Base-by-base conservation (phyloP, 2,329 filamentous ascomycete species). In the Pleoardoris graminearum region DNA sequence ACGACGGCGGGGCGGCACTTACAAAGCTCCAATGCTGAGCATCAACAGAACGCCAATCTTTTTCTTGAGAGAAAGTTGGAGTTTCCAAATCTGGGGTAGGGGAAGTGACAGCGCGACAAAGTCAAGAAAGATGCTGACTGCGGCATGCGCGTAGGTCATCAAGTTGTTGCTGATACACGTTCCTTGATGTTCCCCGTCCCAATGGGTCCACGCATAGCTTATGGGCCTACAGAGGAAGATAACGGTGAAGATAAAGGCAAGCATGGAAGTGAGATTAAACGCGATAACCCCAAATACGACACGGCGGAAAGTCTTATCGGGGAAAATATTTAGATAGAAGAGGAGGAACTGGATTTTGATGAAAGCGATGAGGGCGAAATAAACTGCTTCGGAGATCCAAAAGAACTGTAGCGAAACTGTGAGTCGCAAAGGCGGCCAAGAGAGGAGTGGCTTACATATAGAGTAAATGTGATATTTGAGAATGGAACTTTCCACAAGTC, bases 1-100 rank as follows among this genome's bases (percentile, higher is more conserved):
- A n/a, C n/a, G n/a, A n/a, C n/a, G n/a, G n/a, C n/a, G n/a, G n/a
- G n/a, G n/a, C n/a, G n/a, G n/a, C n/a, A n/a, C n/a, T n/a, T n/a
- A n/a, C n/a, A 76, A 68, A 25, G 70, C 65, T 16, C 69, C 69
- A 4, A 72, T 59, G 29, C 63, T 63, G 50, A 74, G 73, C 70
- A 74, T 73, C 44, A 70, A 45, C 38, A 68, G 53, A n/a, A 73
- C 63, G 37, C 65, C 59, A 39, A 73, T 48, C 55, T 73, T 73
- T 59, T 73, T 71, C 55, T 69, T 71, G 41, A 58, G 32, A 4
- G 54, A 51, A 21, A 73, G 52, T 30, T 71, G 63, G 4, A 73
- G 53, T 19, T 57, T 57, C 43, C 58, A 59, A 12, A 74, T 57
- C 42, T 71, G 61, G 16, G 61, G 60, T 12, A 74, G 54, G n/a